A percentile compares a stretch with the other conserved stretches of the same genome.
phyloP scores from a whole-genome alignment of 1,284 basidiomycete species.

The Austroboletus niveus region DNA sequence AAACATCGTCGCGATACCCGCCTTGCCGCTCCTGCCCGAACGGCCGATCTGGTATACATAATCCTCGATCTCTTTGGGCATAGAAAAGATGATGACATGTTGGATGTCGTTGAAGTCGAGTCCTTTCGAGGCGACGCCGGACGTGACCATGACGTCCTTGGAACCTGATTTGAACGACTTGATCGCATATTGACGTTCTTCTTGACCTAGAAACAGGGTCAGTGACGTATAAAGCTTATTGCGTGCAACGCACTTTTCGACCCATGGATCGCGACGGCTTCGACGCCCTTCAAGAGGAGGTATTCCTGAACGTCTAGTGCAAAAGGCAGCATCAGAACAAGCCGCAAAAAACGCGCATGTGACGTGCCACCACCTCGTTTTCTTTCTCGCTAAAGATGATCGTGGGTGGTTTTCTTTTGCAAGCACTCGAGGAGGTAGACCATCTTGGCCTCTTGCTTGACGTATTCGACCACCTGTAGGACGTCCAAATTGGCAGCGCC shows the following conservation, averaged over 20 bases:
- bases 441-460: conserved; percentile 99
- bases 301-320: conserved; percentile 96
- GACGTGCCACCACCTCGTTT: conserved; percentile 91
- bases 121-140: conserved; percentile 95
- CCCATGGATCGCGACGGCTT: conserved; percentile 98
- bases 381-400: conserved; percentile 94
- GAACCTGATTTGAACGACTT: conserved; percentile 94
- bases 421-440: conserved; percentile 96
- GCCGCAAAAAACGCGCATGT: conserved; percentile 16
- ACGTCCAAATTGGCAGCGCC: conserved; percentile 98
- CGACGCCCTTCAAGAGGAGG: conserved; percentile 92
- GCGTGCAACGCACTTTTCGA: conserved; percentile 72
- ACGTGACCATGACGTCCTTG: conserved; percentile 99
- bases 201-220: conserved; percentile 65
- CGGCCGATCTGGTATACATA: conserved; percentile 99
- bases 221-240: background rate
- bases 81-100: conserved; percentile 95
- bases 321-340: no score
- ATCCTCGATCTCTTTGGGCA: conserved; percentile 99
- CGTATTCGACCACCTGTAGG: conserved; percentile 96
- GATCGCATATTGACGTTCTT: conserved; percentile 99
- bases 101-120: conserved; percentile 99
- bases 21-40: conserved; percentile 96
- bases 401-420: conserved; percentile 85
- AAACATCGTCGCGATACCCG: conserved; percentile 99